Conservation (phyloP, 805 yeast genomes). For the Isabelozyma heimii region DNA sequence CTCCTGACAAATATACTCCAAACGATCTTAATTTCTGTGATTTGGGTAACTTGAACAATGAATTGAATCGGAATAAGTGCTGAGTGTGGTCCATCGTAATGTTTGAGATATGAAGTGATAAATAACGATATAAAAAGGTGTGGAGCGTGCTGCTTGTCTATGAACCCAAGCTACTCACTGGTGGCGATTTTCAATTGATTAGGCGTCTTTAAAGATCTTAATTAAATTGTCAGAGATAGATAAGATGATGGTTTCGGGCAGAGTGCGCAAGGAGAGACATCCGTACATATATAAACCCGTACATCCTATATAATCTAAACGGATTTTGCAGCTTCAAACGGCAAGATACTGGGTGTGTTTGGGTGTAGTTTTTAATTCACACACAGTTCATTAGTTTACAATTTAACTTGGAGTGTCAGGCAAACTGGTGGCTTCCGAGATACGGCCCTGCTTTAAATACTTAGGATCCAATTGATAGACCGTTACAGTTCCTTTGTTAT, state of each 20-base stretch:
- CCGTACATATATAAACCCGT: not conserved
- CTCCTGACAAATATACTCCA: constrained; percentile 79
- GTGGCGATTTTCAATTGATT: not conserved
- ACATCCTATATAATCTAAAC: not conserved
- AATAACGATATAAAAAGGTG: not conserved
- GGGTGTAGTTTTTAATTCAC: not conserved
- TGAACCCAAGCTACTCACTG: not conserved
- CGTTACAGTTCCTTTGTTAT: constrained; percentile 17
- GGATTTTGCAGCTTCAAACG: not conserved
- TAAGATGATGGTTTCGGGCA: not conserved
- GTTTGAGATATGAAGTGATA: not conserved
- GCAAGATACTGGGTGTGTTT: not conserved
- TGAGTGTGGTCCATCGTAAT: constrained; percentile 40
- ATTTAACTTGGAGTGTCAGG: not conserved
- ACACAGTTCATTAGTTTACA: not conserved
- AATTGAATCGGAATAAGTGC: constrained; percentile 61
- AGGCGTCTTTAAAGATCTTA: not conserved
- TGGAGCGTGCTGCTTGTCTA: not conserved
- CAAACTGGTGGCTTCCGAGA: not conserved
- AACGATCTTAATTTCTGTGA: constrained; percentile 66
- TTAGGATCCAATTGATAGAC: constrained; percentile 17
- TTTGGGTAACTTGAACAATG: constrained; percentile 59
- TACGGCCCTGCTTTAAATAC: not conserved
- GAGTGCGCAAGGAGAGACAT: too few relatives aligned
- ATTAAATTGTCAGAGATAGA: not conserved